These are phyloP conservation scores for Apocynum venetum DNA, from an alignment of 257 asterid genomes.

Conservation along the genomic window DNA sequence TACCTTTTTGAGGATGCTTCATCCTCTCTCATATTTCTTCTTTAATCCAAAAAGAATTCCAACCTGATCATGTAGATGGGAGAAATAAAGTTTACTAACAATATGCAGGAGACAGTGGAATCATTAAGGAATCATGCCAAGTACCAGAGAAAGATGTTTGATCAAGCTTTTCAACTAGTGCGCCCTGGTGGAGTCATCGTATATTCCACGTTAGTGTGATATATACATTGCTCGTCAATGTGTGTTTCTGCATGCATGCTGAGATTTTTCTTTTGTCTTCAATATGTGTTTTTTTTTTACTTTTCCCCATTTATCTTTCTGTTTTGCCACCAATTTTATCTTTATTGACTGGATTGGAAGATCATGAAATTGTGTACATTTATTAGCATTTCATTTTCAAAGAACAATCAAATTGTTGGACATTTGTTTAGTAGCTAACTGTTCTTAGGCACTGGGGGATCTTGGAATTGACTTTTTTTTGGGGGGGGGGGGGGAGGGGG, in stretches of 20 bases:
- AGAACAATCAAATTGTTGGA: not conserved
- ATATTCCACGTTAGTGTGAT: conserved; percentile 80
- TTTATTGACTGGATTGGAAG: not conserved
- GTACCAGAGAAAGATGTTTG: conserved; percentile 90
- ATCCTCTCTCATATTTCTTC: not conserved
- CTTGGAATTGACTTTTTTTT: no score
- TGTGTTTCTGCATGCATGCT: not conserved
- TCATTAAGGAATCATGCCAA: conserved; percentile 78
- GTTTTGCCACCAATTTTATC: not conserved
- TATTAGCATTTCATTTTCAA: not conserved
- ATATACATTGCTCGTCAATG: not conserved
- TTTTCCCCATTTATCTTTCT: no score
- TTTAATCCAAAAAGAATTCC: not conserved
- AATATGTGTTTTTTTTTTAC: no score
- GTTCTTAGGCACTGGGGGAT: no score
- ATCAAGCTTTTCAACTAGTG: conserved; percentile 97
- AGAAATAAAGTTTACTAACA: conserved; percentile 7
- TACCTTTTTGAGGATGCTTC: not conserved
- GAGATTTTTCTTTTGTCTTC: no score
- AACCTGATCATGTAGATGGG: not conserved
- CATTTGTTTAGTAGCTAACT: no score
- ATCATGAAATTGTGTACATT: not conserved
- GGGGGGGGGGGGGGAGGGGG: no score
- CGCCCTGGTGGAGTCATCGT: conserved; percentile 95
- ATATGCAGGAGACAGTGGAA: conserved; percentile 65